These are phyloP conservation scores for Rhytidiadelphus loreus DNA, from an alignment of 225 moss, liverwort and hornwort species.

Conservation along the genomic window DNA sequence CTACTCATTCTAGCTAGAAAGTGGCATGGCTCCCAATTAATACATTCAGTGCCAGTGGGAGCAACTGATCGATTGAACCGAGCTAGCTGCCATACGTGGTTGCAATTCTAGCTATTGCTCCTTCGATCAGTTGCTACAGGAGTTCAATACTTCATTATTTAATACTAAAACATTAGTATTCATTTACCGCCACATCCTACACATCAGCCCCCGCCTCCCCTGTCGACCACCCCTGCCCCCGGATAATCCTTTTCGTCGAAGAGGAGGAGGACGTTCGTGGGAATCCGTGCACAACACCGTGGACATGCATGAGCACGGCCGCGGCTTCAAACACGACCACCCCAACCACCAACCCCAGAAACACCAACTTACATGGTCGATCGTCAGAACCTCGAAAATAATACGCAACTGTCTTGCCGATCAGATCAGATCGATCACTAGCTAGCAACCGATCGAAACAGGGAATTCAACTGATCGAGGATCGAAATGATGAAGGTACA, in stretches of 20 bases:
- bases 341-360: neutral
- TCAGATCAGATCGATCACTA: neutral
- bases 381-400: neutral
- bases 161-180: too few relatives aligned
- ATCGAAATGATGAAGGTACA: too few relatives aligned
- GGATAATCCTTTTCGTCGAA: neutral
- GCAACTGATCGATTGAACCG: neutral
- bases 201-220: neutral
- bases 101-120: neutral
- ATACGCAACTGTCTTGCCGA: neutral
- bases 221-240: too few relatives aligned
- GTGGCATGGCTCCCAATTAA: too few relatives aligned
- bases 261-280: neutral
- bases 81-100: neutral
- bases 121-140: neutral
- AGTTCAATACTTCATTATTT: neutral
- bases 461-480: neutral
- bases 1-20: too few relatives aligned
- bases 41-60: neutral
- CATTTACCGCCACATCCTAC: neutral
- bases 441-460: neutral
- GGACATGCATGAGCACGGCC: neutral
- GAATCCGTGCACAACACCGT: neutral
- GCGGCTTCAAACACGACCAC: neutral
- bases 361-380: neutral